Base-by-base conservation (phyloP, 1,284 basidiomycete genomes). In the Sporisorium exsertum region DNA sequence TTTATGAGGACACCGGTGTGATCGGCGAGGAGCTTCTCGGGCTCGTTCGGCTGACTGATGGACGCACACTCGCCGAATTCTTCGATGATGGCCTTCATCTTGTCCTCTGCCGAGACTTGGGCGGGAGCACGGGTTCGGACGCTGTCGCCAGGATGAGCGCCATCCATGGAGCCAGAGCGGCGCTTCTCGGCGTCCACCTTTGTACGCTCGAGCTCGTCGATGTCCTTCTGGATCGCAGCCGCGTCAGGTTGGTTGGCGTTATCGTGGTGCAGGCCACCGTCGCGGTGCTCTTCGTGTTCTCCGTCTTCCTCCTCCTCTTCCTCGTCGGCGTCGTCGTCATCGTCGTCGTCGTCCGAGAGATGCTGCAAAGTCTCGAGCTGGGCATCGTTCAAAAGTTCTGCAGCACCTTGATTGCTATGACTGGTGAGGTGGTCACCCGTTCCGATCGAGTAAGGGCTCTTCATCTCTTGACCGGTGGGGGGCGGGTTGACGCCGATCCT, bases 1-100 rank as follows among this genome's bases (percentile, higher is more conserved):
- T 80, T 71, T 60, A 78, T 60, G 9, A 84, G 66, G 5, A 82
- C 65, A 22, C 64, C 76, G n/a, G 62, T 56, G 37, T 67, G 60
- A 52, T 78, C 69, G 16, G 51, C 58, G 42, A 79, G 65, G 57
- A 72, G 74, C 52, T 62, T 64, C 43, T 83, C 80, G n/a, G 69
- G 60, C 40, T 67, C 66, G 22, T 72, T 69, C 29, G 71, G 61
- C 32, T 53, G 45, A 5, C 57, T 46, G 13, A 63, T 37, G 4
- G 68, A 70, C n/a, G 67, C 22, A 45, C 71, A 78, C 12, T 66
- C 57, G 59, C 81, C 82, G 13, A 83, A 83, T 55, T 83, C 79
- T 27, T 74, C 64, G 49, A 72, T 56, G 49, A 83, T 56, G 40
- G 74, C 72, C 54, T 76, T 57, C 47, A 81, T 67, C 68, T 76